phyloP scores from a whole-genome alignment of 345 rosid species.

The Brassica carinata region DNA sequence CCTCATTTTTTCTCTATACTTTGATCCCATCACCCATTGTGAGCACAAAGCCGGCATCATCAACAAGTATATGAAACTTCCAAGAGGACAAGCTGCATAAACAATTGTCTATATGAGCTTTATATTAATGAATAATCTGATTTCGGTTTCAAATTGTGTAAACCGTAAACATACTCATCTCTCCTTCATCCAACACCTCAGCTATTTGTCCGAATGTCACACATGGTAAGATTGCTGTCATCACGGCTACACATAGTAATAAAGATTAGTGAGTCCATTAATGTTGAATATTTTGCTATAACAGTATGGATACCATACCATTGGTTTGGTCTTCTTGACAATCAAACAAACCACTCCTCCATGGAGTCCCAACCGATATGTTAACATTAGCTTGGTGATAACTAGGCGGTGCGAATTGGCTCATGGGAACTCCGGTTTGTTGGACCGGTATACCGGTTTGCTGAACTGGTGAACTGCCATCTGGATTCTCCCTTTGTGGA shows the following conservation, averaged over 20 bases:
- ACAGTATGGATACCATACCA: conserved; percentile 34
- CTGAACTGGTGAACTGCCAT: conserved; percentile 19
- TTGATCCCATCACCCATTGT: no score
- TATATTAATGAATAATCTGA: not conserved
- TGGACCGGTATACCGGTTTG: conserved; percentile 26
- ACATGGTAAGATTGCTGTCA: conserved; percentile 48
- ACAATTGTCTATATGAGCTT: not conserved
- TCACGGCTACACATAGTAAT: conserved; percentile 37
- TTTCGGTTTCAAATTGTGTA: not conserved
- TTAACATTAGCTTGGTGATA: conserved; percentile 38
- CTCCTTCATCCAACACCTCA: conserved; percentile 55
- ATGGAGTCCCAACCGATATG: conserved; percentile 41
- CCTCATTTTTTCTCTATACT: no score
- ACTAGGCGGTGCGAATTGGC: conserved; percentile 24
- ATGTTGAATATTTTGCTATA: not conserved
- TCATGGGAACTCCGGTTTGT: conserved; percentile 27
- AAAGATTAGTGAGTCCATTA: conserved; percentile 6
- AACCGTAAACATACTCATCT: conserved; percentile 41
- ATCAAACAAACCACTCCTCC: conserved; percentile 51
- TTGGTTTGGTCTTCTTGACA: conserved; percentile 46
- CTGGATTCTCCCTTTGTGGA: conserved; percentile 23
- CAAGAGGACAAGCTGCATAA: conserved; percentile 46
- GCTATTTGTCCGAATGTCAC: conserved; percentile 57
- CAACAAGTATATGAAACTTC: conserved; percentile 44
- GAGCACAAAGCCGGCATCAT: no score